A percentile compares a stretch with the other conserved stretches of the same genome.
These are phyloP conservation scores for Hymenotorrendiella dingleyae DNA, from an alignment of 2,329 filamentous ascomycete genomes.

Conservation along the genomic window DNA sequence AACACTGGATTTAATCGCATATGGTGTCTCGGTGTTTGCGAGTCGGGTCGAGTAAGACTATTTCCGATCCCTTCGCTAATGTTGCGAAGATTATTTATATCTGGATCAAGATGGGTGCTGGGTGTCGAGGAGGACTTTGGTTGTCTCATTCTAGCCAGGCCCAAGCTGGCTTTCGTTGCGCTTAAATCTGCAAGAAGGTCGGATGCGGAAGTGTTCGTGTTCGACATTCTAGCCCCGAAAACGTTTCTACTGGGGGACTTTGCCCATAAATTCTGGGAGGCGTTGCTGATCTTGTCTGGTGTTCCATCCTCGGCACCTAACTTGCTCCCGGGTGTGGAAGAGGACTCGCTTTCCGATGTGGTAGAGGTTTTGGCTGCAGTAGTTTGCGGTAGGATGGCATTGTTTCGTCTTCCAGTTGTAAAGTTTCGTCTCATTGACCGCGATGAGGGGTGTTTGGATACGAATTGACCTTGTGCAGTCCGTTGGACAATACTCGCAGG, in stretches of 20 bases:
- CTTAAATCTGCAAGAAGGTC: not conserved
- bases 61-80: no score
- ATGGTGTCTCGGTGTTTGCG: not conserved
- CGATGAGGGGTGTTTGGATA: constrained; percentile 5
- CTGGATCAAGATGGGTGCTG: no score
- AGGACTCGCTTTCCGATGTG: not conserved
- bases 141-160: not conserved
- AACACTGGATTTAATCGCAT: constrained; percentile 24
- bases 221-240: no score
- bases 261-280: no score
- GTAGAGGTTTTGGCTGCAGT: constrained; percentile 6
- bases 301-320: no score
- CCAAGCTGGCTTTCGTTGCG: constrained; percentile 3
- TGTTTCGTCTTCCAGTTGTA: constrained; percentile 2
- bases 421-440: constrained; percentile 8
- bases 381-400: constrained; percentile 6
- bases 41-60: no score
- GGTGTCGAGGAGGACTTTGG: no score
- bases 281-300: no score
- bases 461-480: constrained; percentile 12
- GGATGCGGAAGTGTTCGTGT: no score
- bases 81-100: no score
- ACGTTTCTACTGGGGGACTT: no score
- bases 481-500: constrained; percentile 21
- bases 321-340: no score